Evolutionary conservation across 352 stramenopile species (phyloP).

Genomic region (Phytophthora macrochlamydospora): DNA sequence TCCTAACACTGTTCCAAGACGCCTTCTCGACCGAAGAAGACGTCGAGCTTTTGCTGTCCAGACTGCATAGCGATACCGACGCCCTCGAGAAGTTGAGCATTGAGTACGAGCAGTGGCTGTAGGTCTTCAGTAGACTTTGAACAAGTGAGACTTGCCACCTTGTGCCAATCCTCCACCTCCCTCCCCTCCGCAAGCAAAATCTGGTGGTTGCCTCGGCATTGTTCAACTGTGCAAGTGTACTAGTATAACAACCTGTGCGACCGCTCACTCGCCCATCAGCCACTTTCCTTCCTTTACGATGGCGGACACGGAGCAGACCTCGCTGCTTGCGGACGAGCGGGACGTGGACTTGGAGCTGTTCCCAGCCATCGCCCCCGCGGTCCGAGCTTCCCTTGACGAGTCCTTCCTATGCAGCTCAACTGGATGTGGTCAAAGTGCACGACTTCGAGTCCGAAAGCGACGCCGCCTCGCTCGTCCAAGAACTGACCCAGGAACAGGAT

Average conservation of each 20-base stretch:
- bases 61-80: not conserved
- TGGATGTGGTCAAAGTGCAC: conserved; percentile 47
- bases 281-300: not conserved
- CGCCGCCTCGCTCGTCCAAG: conserved; percentile 18
- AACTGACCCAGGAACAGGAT: conserved; percentile 31
- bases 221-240: not conserved
- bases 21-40: not conserved
- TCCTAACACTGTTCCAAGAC: not conserved
- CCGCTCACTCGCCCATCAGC: not conserved
- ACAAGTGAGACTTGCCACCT: not conserved
- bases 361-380: conserved; percentile 50
- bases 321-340: conserved; percentile 18
- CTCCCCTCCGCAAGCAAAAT: not conserved
- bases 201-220: conserved; percentile 1
- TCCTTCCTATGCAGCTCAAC: conserved; percentile 45
- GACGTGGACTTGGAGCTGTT: conserved; percentile 25
- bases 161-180: not conserved
- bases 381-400: conserved; percentile 58
- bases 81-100: not conserved
- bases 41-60: not conserved
- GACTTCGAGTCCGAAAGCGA: conserved; percentile 42
- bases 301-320: conserved; percentile 21
- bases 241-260: not conserved
- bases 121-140: not conserved
- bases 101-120: not conserved